Evolutionary conservation across 371 early-diverging fungal species (phyloP).

Genomic region (Funneliformis caledonium): DNA sequence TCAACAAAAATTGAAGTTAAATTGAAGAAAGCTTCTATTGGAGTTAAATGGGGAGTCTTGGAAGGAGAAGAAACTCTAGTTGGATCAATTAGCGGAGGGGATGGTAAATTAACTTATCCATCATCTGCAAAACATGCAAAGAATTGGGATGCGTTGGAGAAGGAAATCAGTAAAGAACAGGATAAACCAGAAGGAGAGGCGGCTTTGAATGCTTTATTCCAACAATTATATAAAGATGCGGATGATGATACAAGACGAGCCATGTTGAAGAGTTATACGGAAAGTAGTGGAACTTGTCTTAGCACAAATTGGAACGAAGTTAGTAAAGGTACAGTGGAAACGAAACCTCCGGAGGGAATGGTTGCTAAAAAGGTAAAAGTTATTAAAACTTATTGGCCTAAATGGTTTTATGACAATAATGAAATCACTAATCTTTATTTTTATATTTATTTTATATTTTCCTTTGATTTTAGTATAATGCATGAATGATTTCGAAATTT

Average conservation of each 20-base stretch:
- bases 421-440: background rate
- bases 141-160: conserved; percentile 85
- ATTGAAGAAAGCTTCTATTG: conserved; percentile 76
- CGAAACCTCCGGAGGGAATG: conserved; percentile 93
- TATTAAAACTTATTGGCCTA: too few species aligned
- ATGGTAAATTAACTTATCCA: conserved; percentile 49
- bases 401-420: background rate
- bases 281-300: conserved; percentile 94
- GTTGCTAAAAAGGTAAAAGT: conserved; percentile 70
- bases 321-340: conserved; percentile 77
- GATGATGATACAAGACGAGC: conserved; percentile 92
- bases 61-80: conserved; percentile 70
- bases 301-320: conserved; percentile 98
- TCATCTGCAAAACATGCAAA: conserved; percentile 57
- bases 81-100: background rate
- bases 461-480: too few species aligned
- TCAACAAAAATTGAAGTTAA: conserved; percentile 94
- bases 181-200: conserved; percentile 86
- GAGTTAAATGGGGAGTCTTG: conserved; percentile 79
- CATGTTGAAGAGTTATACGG: conserved; percentile 98
- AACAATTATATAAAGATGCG: conserved; percentile 89
- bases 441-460: background rate
- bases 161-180: conserved; percentile 65
- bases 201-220: conserved; percentile 88
- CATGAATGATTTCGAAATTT: too few species aligned